Evolutionary conservation across 1,284 basidiomycete species (phyloP).

Genomic region (Austroboletus sp.): DNA sequence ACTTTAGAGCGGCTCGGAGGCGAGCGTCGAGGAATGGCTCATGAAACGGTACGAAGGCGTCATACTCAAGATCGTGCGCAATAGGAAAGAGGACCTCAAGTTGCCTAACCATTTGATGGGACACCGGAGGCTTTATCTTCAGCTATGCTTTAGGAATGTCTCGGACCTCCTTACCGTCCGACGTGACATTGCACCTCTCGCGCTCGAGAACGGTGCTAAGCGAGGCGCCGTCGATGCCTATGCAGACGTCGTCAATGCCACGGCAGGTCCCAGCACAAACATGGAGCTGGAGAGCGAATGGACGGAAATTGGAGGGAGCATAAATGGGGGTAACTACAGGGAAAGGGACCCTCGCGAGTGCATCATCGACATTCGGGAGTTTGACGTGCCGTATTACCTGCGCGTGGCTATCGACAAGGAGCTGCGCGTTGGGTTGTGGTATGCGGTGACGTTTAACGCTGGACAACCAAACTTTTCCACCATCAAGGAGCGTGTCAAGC

Average conservation of each 20-base stretch:
- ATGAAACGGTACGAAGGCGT: conserved; percentile 89
- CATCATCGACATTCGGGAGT: conserved; percentile 93
- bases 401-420: conserved; percentile 98
- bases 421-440: conserved; percentile 96
- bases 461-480: conserved; percentile 74
- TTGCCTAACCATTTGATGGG: conserved; percentile 95
- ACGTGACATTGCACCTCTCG: conserved; percentile 85
- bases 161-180: conserved; percentile 85
- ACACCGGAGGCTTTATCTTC: conserved; percentile 80
- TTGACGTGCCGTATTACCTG: conserved; percentile 95
- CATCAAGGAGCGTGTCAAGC: conserved; percentile 85
- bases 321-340: conserved; percentile 38
- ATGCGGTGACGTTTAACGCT: conserved; percentile 76
- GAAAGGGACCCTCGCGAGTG: conserved; percentile 82
- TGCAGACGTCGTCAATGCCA: conserved; percentile 90
- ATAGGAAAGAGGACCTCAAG: conserved; percentile 90
- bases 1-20: conserved; percentile 75
- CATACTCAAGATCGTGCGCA: conserved; percentile 70
- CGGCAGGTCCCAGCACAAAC: conserved; percentile 47
- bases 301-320: conserved; percentile 45
- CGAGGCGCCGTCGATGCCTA: conserved; percentile 95
- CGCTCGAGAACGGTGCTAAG: conserved; percentile 86
- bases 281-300: conserved; percentile 67
- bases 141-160: conserved; percentile 88
- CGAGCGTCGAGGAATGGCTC: conserved; percentile 92